Evolutionary conservation across 768 basidiomycete genomes (phyloP).

Genomic region (Punctularia strigosozonata): DNA sequence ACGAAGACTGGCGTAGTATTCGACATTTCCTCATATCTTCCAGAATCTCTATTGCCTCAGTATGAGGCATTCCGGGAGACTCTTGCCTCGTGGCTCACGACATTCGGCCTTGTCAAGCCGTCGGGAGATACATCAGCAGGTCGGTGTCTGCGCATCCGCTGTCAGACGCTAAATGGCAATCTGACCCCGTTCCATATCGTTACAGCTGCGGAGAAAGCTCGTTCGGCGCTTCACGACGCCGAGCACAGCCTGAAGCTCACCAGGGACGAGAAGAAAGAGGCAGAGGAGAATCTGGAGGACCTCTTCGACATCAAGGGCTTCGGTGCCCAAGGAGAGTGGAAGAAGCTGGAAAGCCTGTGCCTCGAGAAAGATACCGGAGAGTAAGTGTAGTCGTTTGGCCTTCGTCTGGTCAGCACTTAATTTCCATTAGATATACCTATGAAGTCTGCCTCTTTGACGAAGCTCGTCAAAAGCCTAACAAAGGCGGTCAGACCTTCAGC

Average conservation of each 20-base stretch:
- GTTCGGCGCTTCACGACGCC: conserved; percentile 48
- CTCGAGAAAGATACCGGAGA: conserved; percentile 80
- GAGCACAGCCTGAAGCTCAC: conserved; percentile 45
- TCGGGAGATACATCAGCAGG: conserved; percentile 29
- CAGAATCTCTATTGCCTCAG: conserved; percentile 62
- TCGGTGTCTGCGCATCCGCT: conserved; percentile 10
- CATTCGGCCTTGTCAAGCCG: conserved; percentile 44
- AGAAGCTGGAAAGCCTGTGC: conserved; percentile 81
- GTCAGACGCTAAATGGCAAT: background rate
- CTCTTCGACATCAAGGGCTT: conserved; percentile 58
- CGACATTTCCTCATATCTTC: conserved; percentile 71
- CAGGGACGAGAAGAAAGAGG: conserved; percentile 39
- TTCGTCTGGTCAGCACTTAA: conserved; percentile 1
- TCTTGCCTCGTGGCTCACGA: conserved; percentile 50
- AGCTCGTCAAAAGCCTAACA: conserved; percentile 79
- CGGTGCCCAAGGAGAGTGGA: conserved; percentile 85
- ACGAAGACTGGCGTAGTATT: conserved; percentile 42
- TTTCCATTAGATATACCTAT: conserved; percentile 68
- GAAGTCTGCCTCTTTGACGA: conserved; percentile 87
- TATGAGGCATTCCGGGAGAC: conserved; percentile 59
- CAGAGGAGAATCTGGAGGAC: conserved; percentile 46
- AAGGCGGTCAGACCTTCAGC: conserved; percentile 61
- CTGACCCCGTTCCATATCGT: background rate
- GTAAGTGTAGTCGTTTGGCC: conserved; percentile 36
- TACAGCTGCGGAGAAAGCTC: conserved; percentile 49